Evolutionary conservation across 2,329 filamentous ascomycete genomes (phyloP), one percentile per base, ranked within the genome.

Genomic region (Cytospora paraplurivora): DNA sequence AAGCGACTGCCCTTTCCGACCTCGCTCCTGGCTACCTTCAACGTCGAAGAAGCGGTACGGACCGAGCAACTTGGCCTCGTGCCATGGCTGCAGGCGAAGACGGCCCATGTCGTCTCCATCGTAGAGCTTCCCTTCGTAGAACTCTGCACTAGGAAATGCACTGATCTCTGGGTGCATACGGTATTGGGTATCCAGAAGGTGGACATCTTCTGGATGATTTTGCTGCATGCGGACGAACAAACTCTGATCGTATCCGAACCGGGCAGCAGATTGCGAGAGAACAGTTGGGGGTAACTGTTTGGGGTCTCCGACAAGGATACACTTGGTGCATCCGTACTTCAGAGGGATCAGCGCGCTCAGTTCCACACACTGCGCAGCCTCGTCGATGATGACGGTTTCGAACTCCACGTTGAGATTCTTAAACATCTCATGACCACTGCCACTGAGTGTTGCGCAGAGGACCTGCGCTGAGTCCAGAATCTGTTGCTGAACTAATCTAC

Each of bases 151-250:
- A 1, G 96, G 95, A 75, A 97, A 99, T 59, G 81, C 76, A 75
- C 93, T 97, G 74, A 99, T 99, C 69, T 95, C 92, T 0, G 96
- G 95, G 77, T 99, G 95, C 96, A 99, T 99, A 77, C 95, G 95
- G 75, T 99, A 99, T 73, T 99, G 95, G 62, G 90, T 95, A 73
- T 98, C 94, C n/a, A 99, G 86, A 33, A 99, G 82, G 78, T 99
- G 94, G 17, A 99, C 88, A 68, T 96, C 90, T 37, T 90, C 81
- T 0, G 92, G 91, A 70, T 94, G 89, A 68, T 97, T 97, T 71
- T 88, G 88, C 74, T 98, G 95, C 94, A 99, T 99, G 38, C 95
- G 90, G 60, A 98, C 95, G 79, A 99, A 99, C 77, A 99, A 81
- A 83, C 92, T 97, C 78, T 99, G 95, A 72, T 98, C 94, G 76